phyloP scores from a whole-genome alignment of 2,329 filamentous ascomycete species.

The Lasiodiplodia theobromae region DNA sequence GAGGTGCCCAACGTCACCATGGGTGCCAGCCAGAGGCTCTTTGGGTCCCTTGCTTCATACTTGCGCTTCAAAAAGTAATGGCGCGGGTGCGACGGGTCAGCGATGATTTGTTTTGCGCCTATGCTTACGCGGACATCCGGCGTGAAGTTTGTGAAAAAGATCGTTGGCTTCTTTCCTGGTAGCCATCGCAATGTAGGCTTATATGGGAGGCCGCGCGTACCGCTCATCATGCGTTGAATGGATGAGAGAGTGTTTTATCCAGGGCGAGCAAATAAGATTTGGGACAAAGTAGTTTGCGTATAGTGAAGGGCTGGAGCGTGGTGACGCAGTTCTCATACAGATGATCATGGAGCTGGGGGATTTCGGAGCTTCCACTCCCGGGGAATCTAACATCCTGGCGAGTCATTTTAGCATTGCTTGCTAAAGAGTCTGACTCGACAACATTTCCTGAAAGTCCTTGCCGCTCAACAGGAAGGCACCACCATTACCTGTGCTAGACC shows the following conservation, averaged over 20 bases:
- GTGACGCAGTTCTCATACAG: not conserved
- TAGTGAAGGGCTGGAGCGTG: not conserved
- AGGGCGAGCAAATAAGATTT: not conserved
- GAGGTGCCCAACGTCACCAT: slow-evolving; percentile 36
- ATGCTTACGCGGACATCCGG: not conserved
- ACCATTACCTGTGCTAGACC: not conserved
- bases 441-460: not conserved
- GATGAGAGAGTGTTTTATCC: not conserved
- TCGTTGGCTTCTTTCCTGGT: slow-evolving; percentile 1
- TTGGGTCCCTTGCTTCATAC: slow-evolving; percentile 30
- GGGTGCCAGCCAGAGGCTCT: slow-evolving; percentile 45
- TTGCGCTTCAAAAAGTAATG: not conserved
- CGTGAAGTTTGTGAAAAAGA: not conserved
- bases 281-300: not conserved
- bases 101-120: not conserved
- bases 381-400: not conserved
- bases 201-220: not conserved
- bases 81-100: slow-evolving; percentile 1
- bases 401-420: not conserved
- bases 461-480: not conserved
- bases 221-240: not conserved
- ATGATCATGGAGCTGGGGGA: not conserved
- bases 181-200: slow-evolving; percentile 6
- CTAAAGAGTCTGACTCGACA: not conserved
- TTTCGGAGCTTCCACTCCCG: not conserved